Conservation (phyloP, 352 stramenopile genomes). For the Globisporangium nunn region DNA sequence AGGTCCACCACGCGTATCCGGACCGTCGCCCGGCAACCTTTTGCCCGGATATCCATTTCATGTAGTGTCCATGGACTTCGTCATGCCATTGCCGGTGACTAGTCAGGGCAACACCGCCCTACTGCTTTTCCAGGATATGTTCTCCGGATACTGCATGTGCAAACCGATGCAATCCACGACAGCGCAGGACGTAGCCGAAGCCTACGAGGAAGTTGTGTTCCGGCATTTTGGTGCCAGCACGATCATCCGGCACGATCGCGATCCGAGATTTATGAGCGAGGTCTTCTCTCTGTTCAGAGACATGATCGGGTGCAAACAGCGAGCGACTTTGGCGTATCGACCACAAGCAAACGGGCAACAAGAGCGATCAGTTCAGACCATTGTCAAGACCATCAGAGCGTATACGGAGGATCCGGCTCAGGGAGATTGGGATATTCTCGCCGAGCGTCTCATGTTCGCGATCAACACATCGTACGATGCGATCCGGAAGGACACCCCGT, state of each 20-base stretch:
- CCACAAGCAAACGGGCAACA: conserved; percentile 31
- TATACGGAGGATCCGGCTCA: conserved; percentile 19
- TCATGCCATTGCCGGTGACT: conserved; percentile 1
- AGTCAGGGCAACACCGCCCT: conserved; percentile 2
- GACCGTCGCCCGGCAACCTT: not conserved
- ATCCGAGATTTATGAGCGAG: conserved; percentile 23
- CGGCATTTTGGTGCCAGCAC: conserved; percentile 16
- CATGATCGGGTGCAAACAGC: conserved; percentile 16
- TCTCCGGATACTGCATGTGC: conserved; percentile 18
- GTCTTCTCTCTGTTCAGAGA: conserved; percentile 19
- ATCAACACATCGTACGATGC: conserved; percentile 16
- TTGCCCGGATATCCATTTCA: conserved; percentile 2
- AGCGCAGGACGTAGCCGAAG: conserved; percentile 16
- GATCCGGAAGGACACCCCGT: conserved; percentile 9
- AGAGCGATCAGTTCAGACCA: conserved; percentile 20
- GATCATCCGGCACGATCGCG: conserved; percentile 17
- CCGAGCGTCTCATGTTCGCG: conserved; percentile 18
- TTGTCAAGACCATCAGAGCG: conserved; percentile 12
- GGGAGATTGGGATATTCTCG: conserved; percentile 25
- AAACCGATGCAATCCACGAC: conserved; percentile 11
- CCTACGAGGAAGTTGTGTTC: conserved; percentile 18
- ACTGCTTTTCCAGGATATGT: conserved; percentile 19
- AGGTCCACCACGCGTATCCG: not conserved
- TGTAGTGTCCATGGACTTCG: conserved; percentile 7
- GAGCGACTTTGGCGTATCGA: conserved; percentile 23